Evolutionary conservation across 768 basidiomycete species (phyloP), one percentile per base, ranked within the genome.

Genomic region (Mycena maculata): DNA sequence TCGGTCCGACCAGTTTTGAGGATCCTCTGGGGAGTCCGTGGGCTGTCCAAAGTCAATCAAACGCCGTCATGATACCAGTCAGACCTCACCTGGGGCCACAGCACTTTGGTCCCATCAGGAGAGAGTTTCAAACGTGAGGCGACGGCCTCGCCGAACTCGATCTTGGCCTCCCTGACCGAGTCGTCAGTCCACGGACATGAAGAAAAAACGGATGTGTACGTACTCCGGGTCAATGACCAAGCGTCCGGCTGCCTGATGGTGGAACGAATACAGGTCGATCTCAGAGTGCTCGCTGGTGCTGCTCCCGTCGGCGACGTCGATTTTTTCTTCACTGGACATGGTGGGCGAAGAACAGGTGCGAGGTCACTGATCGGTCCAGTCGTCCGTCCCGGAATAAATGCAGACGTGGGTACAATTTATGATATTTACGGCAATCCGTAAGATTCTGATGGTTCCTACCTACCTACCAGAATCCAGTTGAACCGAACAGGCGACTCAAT

Each of bases 221-320:
- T 68, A 87, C 88, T 80, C 78, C 4, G 87, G 87, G 74, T 89
- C 88, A 27, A 90, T 79, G 36, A 89, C 84, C 20, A 90, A 77
- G 12, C 87, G 81, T 1, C 88, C 88, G 0, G 86, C 87, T 60
- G 78, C 78, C 16, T 79, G 76, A 56, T 89, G 86, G 41, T 89
- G 87, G 59, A 84, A 86, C 27, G 76, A 71, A 15, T 61, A 59
- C 22, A 79, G 67, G 49, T 79, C 76, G 23, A 77, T 73, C 12
- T 75, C 75, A 18, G 45, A 20, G 10, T 30, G 50, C 20, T 30
- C 50, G 23, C 45, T 47, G 47, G 16, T 15, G 31, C 7, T 36
- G 33, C 33, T 36, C 13, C 33, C 13, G n/a, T n/a, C n/a, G n/a
- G n/a, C 33, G 33, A 36, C 13, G 33, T 36, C 33, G 6, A 7